Evolutionary conservation across 805 yeast genomes (phyloP), one percentile per base, ranked within the genome.

Genomic region (Teunomyces panamensis): DNA sequence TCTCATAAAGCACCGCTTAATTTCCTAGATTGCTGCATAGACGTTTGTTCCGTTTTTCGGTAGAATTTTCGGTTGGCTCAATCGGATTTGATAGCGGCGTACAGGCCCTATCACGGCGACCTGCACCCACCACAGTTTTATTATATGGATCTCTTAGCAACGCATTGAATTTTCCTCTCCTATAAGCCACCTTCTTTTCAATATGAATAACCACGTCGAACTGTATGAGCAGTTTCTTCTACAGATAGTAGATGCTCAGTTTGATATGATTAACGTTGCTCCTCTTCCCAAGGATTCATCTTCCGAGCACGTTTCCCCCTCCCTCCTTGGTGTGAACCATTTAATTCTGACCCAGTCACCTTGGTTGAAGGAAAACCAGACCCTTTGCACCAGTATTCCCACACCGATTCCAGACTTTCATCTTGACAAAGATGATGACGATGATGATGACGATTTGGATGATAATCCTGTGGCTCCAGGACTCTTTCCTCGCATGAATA

Each of bases 401-500:
- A 17, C 13, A 10, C 10, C 41, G n/a, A 26, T 27, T 7, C 26
- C 42, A 11, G 24, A 32, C 32, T 41, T 33, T 42, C 53, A 46
- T 29, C 45, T 44, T 24, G 48, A 46, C 11, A 49, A 50, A 4
- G 51, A 51, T 11, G 53, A 49, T 24, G 49, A 51, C 33, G 49
- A 54, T 17, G 45, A 48, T 26, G 30, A 48, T 36, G 45, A 45
- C 24, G 43, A 45, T 17, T 24, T 42, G 32, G 46, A 46, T 27
- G 46, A 48, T n/a, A 64, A 69, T 42, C 69, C 67, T 3, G 56
- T 68, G 3, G 69, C 53, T 2, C 75, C 74, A 0, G 73, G 71
- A 2, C 56, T 71, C 6, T 71, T 70, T 48, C 76, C 76, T 3
- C 46, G 49, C 16, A 57, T 68, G 71, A 50, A 37, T 16, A 26